Base-by-base conservation (phyloP, 176 grass and related monocot genomes). In the Poa pratensis region DNA sequence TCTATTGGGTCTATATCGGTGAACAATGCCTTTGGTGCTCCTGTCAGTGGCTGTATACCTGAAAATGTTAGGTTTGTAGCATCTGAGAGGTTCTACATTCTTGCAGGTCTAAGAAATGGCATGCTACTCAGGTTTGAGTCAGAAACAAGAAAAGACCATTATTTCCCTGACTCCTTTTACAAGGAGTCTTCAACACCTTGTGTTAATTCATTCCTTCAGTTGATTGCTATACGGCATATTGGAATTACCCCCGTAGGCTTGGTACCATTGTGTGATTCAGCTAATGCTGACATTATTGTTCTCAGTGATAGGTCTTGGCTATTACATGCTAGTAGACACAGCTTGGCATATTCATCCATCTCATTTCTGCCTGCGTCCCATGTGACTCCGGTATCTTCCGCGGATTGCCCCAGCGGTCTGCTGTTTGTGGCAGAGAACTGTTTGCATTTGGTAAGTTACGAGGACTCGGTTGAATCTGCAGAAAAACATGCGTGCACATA, bases 381-480 rank as follows among this genome's bases (percentile, higher is more conserved):
- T 90, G 96, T 98, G 68, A 95, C 90, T 1, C 91, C 96, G 7
- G 96, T 98, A 24, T 91, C 89, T 57, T 98, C 90, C 78, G 39
- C 75, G 77, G 96, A 98, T 69, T 98, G 93, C 71, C 96, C 96
- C 52, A 94, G 80, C 28, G 96, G 93, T 85, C 83, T 98, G 73
- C 86, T 98, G 52, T 98, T 98, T 92, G 93, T 98, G 80, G 86
- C 96, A 45, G 96, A 98, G 79, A 98, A 87, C 90, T 94, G 93
- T 78, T 89, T 98, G 83, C 88, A 98, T 89, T 91, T 98, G 93
- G 96, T 98, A 82, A 82, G 84, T 88, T 52, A 62, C 18, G 74
- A 75, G 43, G 43, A 82, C 49, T 63, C n/a, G 12, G 20, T 78
- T 62, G 80, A 69, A 82, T 51, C 10, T 45, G 78, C 32, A 82